Conservation (phyloP, 2,329 filamentous ascomycete genomes). For the Xylariaceae sp. region DNA sequence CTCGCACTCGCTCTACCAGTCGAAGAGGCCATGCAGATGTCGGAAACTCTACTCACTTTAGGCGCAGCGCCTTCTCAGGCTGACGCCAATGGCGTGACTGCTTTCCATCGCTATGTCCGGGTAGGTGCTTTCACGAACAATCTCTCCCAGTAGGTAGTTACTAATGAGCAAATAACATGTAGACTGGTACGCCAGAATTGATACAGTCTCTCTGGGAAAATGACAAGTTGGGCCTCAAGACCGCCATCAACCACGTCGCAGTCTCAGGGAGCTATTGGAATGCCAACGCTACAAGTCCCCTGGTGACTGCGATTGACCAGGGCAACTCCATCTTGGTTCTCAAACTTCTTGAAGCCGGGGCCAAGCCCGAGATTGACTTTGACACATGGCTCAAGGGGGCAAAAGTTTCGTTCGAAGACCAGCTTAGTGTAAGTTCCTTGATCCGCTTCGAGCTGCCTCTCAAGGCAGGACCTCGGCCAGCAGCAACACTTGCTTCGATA, state of each 20-base stretch:
- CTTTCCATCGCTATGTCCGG: conserved; percentile 60
- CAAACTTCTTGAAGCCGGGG: conserved; percentile 61
- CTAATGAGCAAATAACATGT: too few relatives aligned
- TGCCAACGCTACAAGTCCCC: conserved; percentile 38
- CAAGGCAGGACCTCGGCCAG: too few relatives aligned
- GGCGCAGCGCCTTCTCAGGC: conserved; percentile 72
- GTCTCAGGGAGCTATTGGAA: conserved; percentile 33
- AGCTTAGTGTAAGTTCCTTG: conserved; percentile 25
- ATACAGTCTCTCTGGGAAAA: conserved; percentile 47
- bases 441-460: too few relatives aligned
- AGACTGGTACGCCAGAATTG: conserved; percentile 40
- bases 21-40: conserved; percentile 62
- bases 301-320: conserved; percentile 55
- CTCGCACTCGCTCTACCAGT: conserved; percentile 62
- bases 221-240: conserved; percentile 57
- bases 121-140: conserved; percentile 4
- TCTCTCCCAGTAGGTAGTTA: conserved; percentile 1
- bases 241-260: conserved; percentile 63
- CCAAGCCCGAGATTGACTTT: conserved; percentile 55
- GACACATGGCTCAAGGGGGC: conserved; percentile 59
- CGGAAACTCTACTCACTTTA: conserved; percentile 58
- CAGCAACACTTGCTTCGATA: not conserved
- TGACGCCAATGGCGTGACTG: conserved; percentile 60
- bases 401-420: conserved; percentile 37
- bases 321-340: conserved; percentile 49